Evolutionary conservation across 768 basidiomycete genomes (phyloP).

Genomic region (Termitomyces sp.): DNA sequence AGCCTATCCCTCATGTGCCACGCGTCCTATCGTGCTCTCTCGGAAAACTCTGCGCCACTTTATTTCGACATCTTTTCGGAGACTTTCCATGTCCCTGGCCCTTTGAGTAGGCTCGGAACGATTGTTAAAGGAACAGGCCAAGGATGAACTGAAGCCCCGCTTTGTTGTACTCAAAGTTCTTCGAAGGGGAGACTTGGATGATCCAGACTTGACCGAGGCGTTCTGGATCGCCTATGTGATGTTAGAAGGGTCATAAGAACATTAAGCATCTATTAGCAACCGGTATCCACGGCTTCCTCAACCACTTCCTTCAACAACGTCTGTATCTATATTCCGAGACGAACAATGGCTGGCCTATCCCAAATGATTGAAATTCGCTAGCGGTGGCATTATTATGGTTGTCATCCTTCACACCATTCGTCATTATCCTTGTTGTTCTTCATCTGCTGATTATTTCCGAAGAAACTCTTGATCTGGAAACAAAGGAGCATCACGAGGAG

Average conservation of each 20-base stretch:
- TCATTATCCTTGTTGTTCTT: neutral
- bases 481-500: slow-evolving; percentile 24
- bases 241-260: slow-evolving; percentile 46
- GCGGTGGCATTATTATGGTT: slow-evolving; percentile 48
- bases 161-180: slow-evolving; percentile 41
- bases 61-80: slow-evolving; percentile 38
- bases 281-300: slow-evolving; percentile 36
- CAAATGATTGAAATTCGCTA: slow-evolving; percentile 40
- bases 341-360: slow-evolving; percentile 47
- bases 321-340: slow-evolving; percentile 32
- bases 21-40: slow-evolving; percentile 23
- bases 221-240: slow-evolving; percentile 55
- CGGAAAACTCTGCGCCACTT: slow-evolving; percentile 22
- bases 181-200: slow-evolving; percentile 30
- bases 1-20: slow-evolving; percentile 30
- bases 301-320: slow-evolving; percentile 32
- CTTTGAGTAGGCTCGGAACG: slow-evolving; percentile 32
- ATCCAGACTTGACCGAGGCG: slow-evolving; percentile 35
- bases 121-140: slow-evolving; percentile 26
- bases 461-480: slow-evolving; percentile 33
- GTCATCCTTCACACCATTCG: slow-evolving; percentile 34
- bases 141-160: slow-evolving; percentile 43
- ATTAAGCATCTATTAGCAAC: slow-evolving; percentile 42
- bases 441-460: slow-evolving; percentile 3
- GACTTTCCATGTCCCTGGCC: slow-evolving; percentile 46